A percentile compares a stretch with the other conserved stretches of the same genome.
Conservation (phyloP, 768 basidiomycete genomes). For the Hypholoma fasciculare region DNA sequence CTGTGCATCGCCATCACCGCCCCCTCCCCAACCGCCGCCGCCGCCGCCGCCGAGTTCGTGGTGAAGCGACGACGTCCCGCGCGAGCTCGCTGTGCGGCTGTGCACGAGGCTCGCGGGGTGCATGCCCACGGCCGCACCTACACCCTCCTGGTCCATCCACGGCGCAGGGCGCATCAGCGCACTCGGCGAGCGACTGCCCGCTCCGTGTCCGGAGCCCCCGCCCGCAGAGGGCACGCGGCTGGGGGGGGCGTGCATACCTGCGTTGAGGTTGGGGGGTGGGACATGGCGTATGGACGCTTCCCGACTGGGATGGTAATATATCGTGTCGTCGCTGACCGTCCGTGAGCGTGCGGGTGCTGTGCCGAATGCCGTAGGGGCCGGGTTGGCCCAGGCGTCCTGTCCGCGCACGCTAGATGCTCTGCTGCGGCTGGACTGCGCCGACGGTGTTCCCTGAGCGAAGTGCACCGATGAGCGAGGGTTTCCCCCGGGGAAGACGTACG, state of each 20-base stretch:
- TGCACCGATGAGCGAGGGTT: neutral
- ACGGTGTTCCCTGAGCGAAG: neutral
- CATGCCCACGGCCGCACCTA: neutral
- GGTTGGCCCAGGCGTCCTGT: neutral
- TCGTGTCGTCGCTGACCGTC: neutral
- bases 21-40: no score
- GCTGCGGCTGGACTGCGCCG: neutral
- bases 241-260: neutral
- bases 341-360: neutral
- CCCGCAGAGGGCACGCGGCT: neutral
- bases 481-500: neutral
- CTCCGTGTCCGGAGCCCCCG: neutral
- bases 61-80: neutral
- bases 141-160: slow-evolving; percentile 2
- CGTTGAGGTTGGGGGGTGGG: neutral
- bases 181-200: neutral
- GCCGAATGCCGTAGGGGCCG: neutral
- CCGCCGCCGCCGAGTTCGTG: neutral
- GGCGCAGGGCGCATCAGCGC: neutral
- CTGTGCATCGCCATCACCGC: neutral
- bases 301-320: slow-evolving; percentile 3
- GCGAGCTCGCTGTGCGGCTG: neutral
- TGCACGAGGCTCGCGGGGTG: neutral
- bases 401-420: neutral
- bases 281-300: neutral